Base-by-base conservation (phyloP, 495 filamentous ascomycete genomes). In the Glarea lozoyensis region DNA sequence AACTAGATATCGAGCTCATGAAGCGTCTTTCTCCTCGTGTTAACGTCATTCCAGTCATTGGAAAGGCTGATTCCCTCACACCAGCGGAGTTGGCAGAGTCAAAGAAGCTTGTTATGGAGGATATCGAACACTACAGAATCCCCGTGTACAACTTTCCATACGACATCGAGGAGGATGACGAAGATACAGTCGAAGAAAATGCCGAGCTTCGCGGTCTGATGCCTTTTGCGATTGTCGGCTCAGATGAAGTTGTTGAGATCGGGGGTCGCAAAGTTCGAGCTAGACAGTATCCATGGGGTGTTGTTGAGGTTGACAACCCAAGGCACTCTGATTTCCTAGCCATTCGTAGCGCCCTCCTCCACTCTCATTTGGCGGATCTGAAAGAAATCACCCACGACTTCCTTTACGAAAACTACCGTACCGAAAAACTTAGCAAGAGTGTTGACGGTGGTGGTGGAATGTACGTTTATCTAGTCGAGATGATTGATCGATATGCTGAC, bases 101-200 rank as follows among this genome's bases (percentile, higher is more conserved):
- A 29, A 98, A 98, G 78, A 97, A 96, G 72, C 74, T 98, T 39
- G 88, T 98, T 56, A 98, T 98, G 93, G 92, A 98, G 70, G 92
- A 98, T 58, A 98, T 98, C 51, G 92, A 98, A 63, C 92, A 98
- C 66, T 98, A 98, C 75, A 86, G 92, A 62, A 98, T 98, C 55
- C 92, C 92, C 27, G 93, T 98, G 53, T 98, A 98, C 79, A 98
- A 98, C 76, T 98, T 98, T 75, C 92, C 92, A 23, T 98, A 98
- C 69, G 92, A 98, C 60, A 92, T 97, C 46, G 92, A 98, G 68
- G 92, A 98, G 68, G 92, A 98, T 60, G 92, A 98, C 59, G 92
- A 98, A 67, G 92, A 98, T 58, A 98, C 92, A 0, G 90, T 98
- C 20, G 92, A 98, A 68, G 92, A 98, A 68, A 98, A 98, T 54